A percentile compares a stretch with the other conserved stretches of the same genome.
These are phyloP conservation scores for Phyllosticta citrichinensis DNA, from an alignment of 2,329 filamentous ascomycete genomes.

Conservation along the genomic window DNA sequence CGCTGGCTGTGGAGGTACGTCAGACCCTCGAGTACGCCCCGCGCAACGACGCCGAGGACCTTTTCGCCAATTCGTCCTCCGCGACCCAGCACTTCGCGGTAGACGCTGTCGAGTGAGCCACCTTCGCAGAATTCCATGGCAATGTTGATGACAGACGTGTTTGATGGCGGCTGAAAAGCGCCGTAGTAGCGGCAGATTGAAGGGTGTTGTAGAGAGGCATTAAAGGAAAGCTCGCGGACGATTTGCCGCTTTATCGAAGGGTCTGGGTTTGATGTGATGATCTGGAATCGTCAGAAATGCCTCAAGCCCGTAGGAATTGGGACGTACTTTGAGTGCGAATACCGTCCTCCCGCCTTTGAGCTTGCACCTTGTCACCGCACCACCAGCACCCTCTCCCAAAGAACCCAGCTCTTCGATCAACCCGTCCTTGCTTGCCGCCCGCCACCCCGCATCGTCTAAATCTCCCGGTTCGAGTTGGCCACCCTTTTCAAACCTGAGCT, in stretches of 20 bases:
- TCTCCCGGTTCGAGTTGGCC: slow-evolving; percentile 85
- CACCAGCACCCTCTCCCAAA: slow-evolving; percentile 87
- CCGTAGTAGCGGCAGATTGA: slow-evolving; percentile 98
- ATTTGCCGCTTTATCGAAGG: slow-evolving; percentile 99
- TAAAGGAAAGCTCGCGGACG: slow-evolving; percentile 89
- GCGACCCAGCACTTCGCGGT: slow-evolving; percentile 92
- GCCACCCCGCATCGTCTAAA: slow-evolving; percentile 89
- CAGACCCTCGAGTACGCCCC: slow-evolving; percentile 84
- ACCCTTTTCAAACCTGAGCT: slow-evolving; percentile 71
- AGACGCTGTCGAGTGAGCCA: slow-evolving; percentile 90
- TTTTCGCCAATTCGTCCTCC: slow-evolving; percentile 94
- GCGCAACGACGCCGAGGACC: slow-evolving; percentile 90
- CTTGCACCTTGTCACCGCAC: slow-evolving; percentile 84
- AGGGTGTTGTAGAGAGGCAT: slow-evolving; percentile 76
- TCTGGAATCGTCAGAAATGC: slow-evolving; percentile 39
- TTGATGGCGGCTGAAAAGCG: slow-evolving; percentile 78
- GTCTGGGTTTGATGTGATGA: slow-evolving; percentile 96
- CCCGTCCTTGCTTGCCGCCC: slow-evolving; percentile 79
- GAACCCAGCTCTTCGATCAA: slow-evolving; percentile 82
- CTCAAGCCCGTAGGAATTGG: neutral
- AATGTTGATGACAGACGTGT: slow-evolving; percentile 94
- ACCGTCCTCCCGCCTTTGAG: slow-evolving; percentile 87
- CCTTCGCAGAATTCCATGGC: slow-evolving; percentile 99
- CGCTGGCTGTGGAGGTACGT: slow-evolving; percentile 93
- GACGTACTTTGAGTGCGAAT: slow-evolving; percentile 82